Evolutionary conservation across 2,329 filamentous ascomycete species (phyloP), one percentile per base, ranked within the genome.

Genomic region (Diaporthe citri): DNA sequence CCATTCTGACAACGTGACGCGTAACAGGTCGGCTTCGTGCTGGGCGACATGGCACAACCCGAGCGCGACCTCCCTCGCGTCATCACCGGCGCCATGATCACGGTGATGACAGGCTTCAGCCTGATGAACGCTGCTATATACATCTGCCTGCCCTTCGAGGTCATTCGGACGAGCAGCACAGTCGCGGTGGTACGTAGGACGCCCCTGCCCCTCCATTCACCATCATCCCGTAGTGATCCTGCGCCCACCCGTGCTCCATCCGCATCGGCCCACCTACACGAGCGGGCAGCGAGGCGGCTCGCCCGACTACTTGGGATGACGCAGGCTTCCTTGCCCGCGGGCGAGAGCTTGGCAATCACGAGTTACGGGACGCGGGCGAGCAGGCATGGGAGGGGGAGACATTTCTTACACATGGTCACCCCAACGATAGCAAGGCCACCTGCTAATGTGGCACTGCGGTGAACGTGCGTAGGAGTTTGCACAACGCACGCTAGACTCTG

Each of bases 81-180:
- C 25, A 85, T 86, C 75, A 83, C 86, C 77, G 81, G 81, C 36
- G 83, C 83, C 12, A 86, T 87, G 82, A 76, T 80, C 13, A 81
- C 85, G 2, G 84, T 87, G 6, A 82, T 86, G 31, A 77, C 81
- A 62, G 84, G 84, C 22, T 87, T 84, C 71, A 80, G 85, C 72
- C 80, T 86, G 22, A 84, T 85, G 77, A 88, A 86, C 67, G 78
- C 84, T 41, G 82, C 85, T 41, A 82, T 86, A 71, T 87, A 85
- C 76, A 81, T 86, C 43, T 81, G 84, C 28, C 77, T 87, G 20
- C 84, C 85, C 10, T 85, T 85, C 82, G 80, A 83, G 31, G 81
- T 81, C 60, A 80, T 87, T 64, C 82, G 82, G 71, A 81, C 81
- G 43, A 85, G 82, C 74, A 83, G 84, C 76, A 82, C 85, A 20